phyloP scores from a whole-genome alignment of 306 rosid species.

The Vachellia pachyceras region DNA sequence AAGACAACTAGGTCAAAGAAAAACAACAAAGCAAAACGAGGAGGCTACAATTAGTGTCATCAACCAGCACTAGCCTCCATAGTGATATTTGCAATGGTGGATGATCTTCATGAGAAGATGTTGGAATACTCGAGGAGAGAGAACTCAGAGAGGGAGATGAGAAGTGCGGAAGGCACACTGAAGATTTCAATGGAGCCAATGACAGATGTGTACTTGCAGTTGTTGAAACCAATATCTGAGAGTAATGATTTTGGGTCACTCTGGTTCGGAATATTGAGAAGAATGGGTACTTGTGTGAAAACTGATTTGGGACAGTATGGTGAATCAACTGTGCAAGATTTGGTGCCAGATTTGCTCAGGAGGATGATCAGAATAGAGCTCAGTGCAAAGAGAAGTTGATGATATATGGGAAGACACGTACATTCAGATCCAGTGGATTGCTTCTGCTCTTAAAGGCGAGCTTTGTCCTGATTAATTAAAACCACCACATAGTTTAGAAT shows the following conservation, averaged over 20 bases:
- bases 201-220: constrained; percentile 70
- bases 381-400: constrained; percentile 65
- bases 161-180: constrained; percentile 92
- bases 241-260: constrained; percentile 66
- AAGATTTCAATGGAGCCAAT: constrained; percentile 76
- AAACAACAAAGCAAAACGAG: no score
- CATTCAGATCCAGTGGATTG: constrained; percentile 93
- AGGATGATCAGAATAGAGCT: constrained; percentile 64
- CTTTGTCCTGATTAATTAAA: constrained; percentile 63
- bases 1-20: no score
- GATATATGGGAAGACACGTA: constrained; percentile 86
- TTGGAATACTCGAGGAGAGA: constrained; percentile 87
- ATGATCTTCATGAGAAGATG: constrained; percentile 47
- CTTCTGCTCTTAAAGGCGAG: constrained; percentile 80
- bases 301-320: constrained; percentile 84
- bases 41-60: no score
- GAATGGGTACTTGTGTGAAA: constrained; percentile 95
- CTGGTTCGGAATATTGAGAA: constrained; percentile 88
- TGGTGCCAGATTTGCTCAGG: constrained; percentile 69
- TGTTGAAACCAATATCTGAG: constrained; percentile 61
- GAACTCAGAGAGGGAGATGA: constrained; percentile 80
- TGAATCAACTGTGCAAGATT: constrained; percentile 55
- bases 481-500: not conserved
- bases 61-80: no score
- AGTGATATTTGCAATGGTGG: constrained; percentile 79